Evolutionary conservation across 164 flowering plant genomes (phyloP), one percentile per base, ranked within the genome.

Genomic region (Umbellularia californica): DNA sequence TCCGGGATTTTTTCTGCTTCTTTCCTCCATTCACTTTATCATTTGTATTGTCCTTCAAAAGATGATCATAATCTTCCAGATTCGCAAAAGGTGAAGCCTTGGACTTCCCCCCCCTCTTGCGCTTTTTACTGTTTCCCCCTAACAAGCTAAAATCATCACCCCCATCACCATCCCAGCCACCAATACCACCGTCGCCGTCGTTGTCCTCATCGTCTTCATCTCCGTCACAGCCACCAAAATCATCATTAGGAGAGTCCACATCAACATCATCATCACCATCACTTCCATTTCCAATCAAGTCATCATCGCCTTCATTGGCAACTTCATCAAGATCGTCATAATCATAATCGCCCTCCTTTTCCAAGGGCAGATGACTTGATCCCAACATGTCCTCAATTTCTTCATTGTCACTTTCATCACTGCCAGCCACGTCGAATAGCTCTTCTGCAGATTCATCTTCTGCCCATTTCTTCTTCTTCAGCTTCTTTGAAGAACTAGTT

Each of bases 71-170:
- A 0, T 95, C 98, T 68, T 93, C 97, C n/a, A 87, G 79, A 73
- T 94, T 92, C 2, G 98, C 99, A 81, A 93, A 95, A n/a, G 98
- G 93, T 3, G 99, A 91, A 5, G 75, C 86, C 1, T 81, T 80
- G 50, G 74, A 58, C 77, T 79, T 85, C 52, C 76, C 81, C 30
- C 75, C 71, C 10, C 79, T 25, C 73, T 88, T 89, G 35, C 83
- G 66, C 75, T 87, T 92, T 52, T 67, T 71, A 41, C 86, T 76
- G 75, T 87, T 86, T 75, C 75, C 80, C 6, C 70, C 58, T 1
- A 5, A 70, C n/a, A 68, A 75, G 19, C 65, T 70, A 60, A 14
- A 4, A 30, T 72, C 74, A 70, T 68, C 74, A 23, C n/a, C 68
- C 24, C 23, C 73, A 60, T 50, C 77, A 15, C 55, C 76, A 70